Base-by-base conservation (phyloP, 2,329 filamentous ascomycete genomes). In the Plenodomus biglobosus region DNA sequence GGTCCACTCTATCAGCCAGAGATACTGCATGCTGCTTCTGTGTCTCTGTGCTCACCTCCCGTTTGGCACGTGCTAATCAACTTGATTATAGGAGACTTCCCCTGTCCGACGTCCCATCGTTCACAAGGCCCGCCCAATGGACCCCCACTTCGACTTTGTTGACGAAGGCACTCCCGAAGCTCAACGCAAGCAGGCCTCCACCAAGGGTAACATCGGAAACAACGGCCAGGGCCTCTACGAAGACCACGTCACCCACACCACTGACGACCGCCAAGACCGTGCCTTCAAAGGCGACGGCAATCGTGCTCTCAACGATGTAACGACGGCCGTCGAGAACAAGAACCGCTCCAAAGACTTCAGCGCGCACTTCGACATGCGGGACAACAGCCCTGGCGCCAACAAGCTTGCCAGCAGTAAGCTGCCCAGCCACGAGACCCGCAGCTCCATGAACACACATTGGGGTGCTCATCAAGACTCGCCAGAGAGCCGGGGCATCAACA, bases 101-200 rank as follows among this genome's bases (percentile, higher is more conserved):
- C 82, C 85, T 7, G 78, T 78, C 37, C 81, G 81, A 56, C 77
- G 80, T 45, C 79, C 83, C 13, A 77, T 81, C 27, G 78, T 83
- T 32, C 76, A 80, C 61, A 87, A 87, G 68, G 80, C 87, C 32
- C 88, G 92, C 50, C 88, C 85, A 36, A 86, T 87, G 16, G 85
- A 92, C 66, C 76, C 85, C 1, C 90, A 97, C 72, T 96, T 96
- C 66, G 85, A 94, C 52, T 82, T 96, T 62, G 78, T 83, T 44
- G 92, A 97, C 66, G 85, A 92, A 46, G 85, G 83, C 40, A 81
- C 81, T 27, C 81, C 82, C 41, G 74, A 78, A 15, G 78, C 76
- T 7, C 76, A 80, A 45, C 73, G 76, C 37, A 61, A 62, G 43
- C 63, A 62, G 4, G 43, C 51, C n/a, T 43, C 71, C 19, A 65